Percentiles rank a stretch among this genome's conserved stretches.
phyloP scores from a whole-genome alignment of 164 flowering plant species.

The Platanus orientalis region DNA sequence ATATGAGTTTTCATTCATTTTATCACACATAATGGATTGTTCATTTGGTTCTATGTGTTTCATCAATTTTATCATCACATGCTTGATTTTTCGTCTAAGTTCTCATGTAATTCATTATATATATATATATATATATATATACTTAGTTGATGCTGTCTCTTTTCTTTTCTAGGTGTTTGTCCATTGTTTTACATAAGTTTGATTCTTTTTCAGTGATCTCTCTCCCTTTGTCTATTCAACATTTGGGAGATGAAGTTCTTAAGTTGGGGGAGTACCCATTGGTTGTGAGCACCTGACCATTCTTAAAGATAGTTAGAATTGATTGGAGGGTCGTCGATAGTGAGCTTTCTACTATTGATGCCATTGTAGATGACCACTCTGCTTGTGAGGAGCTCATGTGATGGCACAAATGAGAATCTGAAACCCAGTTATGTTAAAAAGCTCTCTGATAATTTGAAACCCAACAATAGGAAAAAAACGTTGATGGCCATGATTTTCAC shows the following conservation, averaged over 20 bases:
- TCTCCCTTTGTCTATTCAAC: slow-evolving; percentile 9
- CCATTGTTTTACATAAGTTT: neutral
- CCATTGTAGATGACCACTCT: slow-evolving; percentile 91
- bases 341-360: slow-evolving; percentile 71
- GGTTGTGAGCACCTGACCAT: slow-evolving; percentile 96
- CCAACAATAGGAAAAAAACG: too few relatives aligned
- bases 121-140: too few relatives aligned
- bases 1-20: neutral
- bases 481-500: too few relatives aligned
- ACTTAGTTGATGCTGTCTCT: neutral
- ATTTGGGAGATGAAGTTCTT: slow-evolving; percentile 26
- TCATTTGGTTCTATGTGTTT: neutral
- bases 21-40: neutral
- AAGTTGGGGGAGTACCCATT: slow-evolving; percentile 43
- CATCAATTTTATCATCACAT: neutral
- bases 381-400: slow-evolving; percentile 92
- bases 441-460: too few relatives aligned
- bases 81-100: slow-evolving; percentile 3
- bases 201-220: neutral
- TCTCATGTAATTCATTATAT: neutral
- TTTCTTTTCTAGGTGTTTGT: neutral
- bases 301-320: slow-evolving; percentile 75
- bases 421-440: neutral
- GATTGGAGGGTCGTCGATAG: slow-evolving; percentile 73
- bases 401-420: slow-evolving; percentile 69